Evolutionary conservation across 495 filamentous ascomycete species (phyloP).

Genomic region (Aspergillus indologenus): DNA sequence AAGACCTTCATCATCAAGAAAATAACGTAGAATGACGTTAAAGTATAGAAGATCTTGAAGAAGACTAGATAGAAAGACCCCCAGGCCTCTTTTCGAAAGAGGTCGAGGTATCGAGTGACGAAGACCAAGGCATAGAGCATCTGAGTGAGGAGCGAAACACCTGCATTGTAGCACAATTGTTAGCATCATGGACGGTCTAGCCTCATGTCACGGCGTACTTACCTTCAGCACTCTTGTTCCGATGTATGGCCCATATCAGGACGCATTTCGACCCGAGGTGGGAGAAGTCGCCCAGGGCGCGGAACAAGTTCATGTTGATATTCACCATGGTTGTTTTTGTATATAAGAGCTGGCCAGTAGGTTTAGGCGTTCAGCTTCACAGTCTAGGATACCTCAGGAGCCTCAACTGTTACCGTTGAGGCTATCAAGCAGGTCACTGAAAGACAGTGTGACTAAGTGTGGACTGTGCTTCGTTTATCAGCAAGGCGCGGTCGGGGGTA

Average conservation of each 20-base stretch:
- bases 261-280: slow-evolving; percentile 85
- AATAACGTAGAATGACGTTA: slow-evolving; percentile 82
- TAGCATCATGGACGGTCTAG: slow-evolving; percentile 8
- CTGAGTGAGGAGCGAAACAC: slow-evolving; percentile 93
- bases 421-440: background rate
- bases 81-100: slow-evolving; percentile 53
- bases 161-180: slow-evolving; percentile 36
- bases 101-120: slow-evolving; percentile 79
- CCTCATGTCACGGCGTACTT: slow-evolving; percentile 15
- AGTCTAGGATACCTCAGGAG: background rate
- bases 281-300: slow-evolving; percentile 74
- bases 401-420: background rate
- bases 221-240: slow-evolving; percentile 86
- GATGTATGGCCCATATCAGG: slow-evolving; percentile 87
- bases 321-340: slow-evolving; percentile 24
- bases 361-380: background rate
- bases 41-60: slow-evolving; percentile 82
- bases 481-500: background rate
- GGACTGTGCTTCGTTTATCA: slow-evolving; percentile 2
- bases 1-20: slow-evolving; percentile 82
- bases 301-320: slow-evolving; percentile 63
- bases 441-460: background rate
- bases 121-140: slow-evolving; percentile 85
- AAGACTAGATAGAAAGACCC: slow-evolving; percentile 65
- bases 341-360: background rate